Conservation (phyloP, 2,329 filamentous ascomycete species). For the Paraconiothyrium sp. region DNA sequence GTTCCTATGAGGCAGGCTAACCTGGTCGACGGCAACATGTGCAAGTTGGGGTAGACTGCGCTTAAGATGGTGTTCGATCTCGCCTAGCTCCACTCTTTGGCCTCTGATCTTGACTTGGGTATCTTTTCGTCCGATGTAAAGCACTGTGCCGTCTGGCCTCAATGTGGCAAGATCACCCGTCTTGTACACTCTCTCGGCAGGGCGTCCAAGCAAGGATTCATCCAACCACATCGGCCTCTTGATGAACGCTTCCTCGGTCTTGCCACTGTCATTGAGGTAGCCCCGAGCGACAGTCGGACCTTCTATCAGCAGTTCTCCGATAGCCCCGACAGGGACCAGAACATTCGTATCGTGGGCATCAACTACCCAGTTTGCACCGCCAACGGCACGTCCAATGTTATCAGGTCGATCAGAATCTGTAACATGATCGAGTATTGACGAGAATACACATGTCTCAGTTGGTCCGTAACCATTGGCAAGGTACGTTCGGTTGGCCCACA, state of each 20-base stretch:
- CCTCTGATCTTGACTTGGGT: constrained; percentile 50
- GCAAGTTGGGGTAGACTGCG: constrained; percentile 46
- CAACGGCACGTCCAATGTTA: constrained; percentile 41
- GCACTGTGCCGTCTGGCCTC: constrained; percentile 18
- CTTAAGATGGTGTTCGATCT: constrained; percentile 56
- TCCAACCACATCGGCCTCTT: constrained; percentile 10
- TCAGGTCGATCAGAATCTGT: constrained; percentile 2
- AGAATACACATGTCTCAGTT: constrained; percentile 39
- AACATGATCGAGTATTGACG: constrained; percentile 6
- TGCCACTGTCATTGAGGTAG: constrained; percentile 35
- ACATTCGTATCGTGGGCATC: constrained; percentile 19
- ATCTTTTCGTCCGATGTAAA: constrained; percentile 23
- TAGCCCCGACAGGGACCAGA: constrained; percentile 25
- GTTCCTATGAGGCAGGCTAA: constrained; percentile 35
- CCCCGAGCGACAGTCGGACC: constrained; percentile 55
- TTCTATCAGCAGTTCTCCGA: constrained; percentile 64
- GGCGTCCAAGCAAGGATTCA: neutral
- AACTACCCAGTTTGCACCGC: constrained; percentile 60
- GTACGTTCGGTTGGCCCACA: constrained; percentile 23
- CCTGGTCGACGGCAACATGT: constrained; percentile 56
- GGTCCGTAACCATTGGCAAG: constrained; percentile 16
- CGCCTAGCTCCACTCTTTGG: constrained; percentile 56
- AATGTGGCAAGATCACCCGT: constrained; percentile 25
- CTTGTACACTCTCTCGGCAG: constrained; percentile 35
- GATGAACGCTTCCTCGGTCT: constrained; percentile 38